Evolutionary conservation across 768 basidiomycete genomes (phyloP).

Genomic region (Lanmaoa rubissima): DNA sequence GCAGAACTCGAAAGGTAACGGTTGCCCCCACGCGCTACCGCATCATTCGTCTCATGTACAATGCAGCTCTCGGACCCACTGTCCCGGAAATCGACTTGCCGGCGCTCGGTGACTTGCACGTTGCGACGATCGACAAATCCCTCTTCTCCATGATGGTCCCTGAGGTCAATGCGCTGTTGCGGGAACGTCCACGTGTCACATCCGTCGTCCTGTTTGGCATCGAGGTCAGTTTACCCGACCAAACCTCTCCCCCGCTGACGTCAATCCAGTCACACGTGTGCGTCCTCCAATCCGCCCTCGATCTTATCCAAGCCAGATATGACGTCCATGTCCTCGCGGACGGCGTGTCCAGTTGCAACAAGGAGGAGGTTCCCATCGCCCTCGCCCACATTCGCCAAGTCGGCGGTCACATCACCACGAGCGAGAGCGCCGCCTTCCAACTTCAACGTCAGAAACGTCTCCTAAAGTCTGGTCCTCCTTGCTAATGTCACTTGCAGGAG

Average conservation of each 20-base stretch:
- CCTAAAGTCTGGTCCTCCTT: slow-evolving; percentile 8
- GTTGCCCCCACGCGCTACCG: neutral
- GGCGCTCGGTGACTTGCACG: slow-evolving; percentile 53
- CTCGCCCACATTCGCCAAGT: slow-evolving; percentile 63
- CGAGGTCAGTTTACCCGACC: slow-evolving; percentile 52
- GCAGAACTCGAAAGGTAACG: slow-evolving; percentile 73
- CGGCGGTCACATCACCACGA: slow-evolving; percentile 78
- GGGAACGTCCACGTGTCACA: slow-evolving; percentile 44
- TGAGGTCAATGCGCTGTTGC: slow-evolving; percentile 55
- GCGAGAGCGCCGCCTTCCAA: slow-evolving; percentile 79
- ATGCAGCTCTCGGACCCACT: slow-evolving; percentile 66
- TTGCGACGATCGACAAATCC: slow-evolving; percentile 71
- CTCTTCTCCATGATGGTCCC: slow-evolving; percentile 85
- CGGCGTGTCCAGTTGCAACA: slow-evolving; percentile 79
- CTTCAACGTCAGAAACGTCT: slow-evolving; percentile 52
- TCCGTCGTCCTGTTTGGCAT: slow-evolving; percentile 83
- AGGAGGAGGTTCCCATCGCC: slow-evolving; percentile 75
- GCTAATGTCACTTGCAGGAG: slow-evolving; percentile 39
- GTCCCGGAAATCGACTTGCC: slow-evolving; percentile 57
- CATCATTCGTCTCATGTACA: slow-evolving; percentile 6
- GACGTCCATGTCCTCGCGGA: slow-evolving; percentile 76
- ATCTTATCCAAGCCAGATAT: slow-evolving; percentile 51
- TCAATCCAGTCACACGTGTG: slow-evolving; percentile 79
- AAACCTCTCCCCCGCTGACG: neutral
- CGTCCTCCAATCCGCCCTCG: slow-evolving; percentile 78